Conservation (phyloP, 2,329 filamentous ascomycete species). For the Coniochaeta sp. region DNA sequence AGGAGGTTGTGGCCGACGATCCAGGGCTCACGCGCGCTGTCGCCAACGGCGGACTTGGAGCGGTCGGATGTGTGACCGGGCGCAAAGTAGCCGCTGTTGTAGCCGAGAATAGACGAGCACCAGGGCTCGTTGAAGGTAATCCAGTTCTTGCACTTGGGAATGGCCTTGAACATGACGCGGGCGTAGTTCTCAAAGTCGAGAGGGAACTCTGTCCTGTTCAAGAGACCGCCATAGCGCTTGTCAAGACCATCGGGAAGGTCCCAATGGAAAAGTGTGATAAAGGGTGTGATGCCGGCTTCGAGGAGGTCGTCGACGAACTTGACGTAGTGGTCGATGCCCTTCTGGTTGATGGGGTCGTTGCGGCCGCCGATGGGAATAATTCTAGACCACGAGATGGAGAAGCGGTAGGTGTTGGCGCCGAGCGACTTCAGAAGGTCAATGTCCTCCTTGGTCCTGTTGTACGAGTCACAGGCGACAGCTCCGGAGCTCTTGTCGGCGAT, state of each 20-base stretch:
- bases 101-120: conserved; percentile 76
- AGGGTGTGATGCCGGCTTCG: conserved; percentile 68
- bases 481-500: conserved; percentile 73
- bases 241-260: conserved; percentile 75
- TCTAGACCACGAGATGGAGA: conserved; percentile 78
- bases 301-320: conserved; percentile 73
- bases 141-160: conserved; percentile 78
- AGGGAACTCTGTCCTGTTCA: conserved; percentile 77
- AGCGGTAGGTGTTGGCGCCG: conserved; percentile 71
- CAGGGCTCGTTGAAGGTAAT: conserved; percentile 89
- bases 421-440: conserved; percentile 69
- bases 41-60: conserved; percentile 61
- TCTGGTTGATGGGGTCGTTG: conserved; percentile 72
- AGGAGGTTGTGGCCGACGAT: conserved; percentile 74
- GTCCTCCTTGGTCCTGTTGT: conserved; percentile 71
- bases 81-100: conserved; percentile 70
- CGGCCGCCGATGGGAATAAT: conserved; percentile 82
- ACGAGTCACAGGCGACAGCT: conserved; percentile 77
- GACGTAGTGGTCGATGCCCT: conserved; percentile 70
- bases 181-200: conserved; percentile 77
- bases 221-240: conserved; percentile 71
- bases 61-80: conserved; percentile 78
- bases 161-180: conserved; percentile 64
- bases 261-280: conserved; percentile 85
- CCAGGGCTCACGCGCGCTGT: conserved; percentile 74